Percentiles rank a stretch among this genome's conserved stretches.
These are phyloP conservation scores for Fusarium sp. DNA, from an alignment of 2,329 filamentous ascomycete genomes.

Conservation along the genomic window DNA sequence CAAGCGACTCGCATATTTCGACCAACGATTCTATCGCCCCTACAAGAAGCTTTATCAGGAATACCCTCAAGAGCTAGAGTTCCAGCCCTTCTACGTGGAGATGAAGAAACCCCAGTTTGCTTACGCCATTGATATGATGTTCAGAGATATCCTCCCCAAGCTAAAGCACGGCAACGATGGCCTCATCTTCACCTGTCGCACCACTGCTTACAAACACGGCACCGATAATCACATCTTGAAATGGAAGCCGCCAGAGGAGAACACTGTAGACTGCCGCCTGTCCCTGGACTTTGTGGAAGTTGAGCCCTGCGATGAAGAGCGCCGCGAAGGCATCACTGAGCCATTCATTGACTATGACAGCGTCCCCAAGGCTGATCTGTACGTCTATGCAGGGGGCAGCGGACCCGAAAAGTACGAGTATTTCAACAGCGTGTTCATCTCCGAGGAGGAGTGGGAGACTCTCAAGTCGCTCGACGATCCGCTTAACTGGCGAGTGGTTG, in stretches of 20 bases:
- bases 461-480: conserved; percentile 79
- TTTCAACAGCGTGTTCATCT: conserved; percentile 75
- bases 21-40: conserved; percentile 77
- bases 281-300: conserved; percentile 77
- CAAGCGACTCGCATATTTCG: conserved; percentile 89
- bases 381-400: conserved; percentile 71
- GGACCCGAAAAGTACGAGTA: conserved; percentile 65
- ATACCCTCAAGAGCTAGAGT: conserved; percentile 74
- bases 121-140: conserved; percentile 93
- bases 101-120: conserved; percentile 90
- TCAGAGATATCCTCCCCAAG: conserved; percentile 82
- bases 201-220: conserved; percentile 85
- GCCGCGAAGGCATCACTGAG: conserved; percentile 69
- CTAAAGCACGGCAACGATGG: conserved; percentile 95
- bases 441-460: conserved; percentile 81
- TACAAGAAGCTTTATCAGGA: conserved; percentile 70
- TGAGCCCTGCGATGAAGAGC: conserved; percentile 74
- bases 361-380: conserved; percentile 77
- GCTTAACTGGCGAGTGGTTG: conserved; percentile 87
- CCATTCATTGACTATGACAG: conserved; percentile 82
- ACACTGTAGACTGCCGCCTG: conserved; percentile 92
- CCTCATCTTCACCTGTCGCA: conserved; percentile 95
- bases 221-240: conserved; percentile 95
- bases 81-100: conserved; percentile 82
- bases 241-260: conserved; percentile 96